Conservation (phyloP, 2,329 filamentous ascomycete genomes). For the Fusarium nygamai region DNA sequence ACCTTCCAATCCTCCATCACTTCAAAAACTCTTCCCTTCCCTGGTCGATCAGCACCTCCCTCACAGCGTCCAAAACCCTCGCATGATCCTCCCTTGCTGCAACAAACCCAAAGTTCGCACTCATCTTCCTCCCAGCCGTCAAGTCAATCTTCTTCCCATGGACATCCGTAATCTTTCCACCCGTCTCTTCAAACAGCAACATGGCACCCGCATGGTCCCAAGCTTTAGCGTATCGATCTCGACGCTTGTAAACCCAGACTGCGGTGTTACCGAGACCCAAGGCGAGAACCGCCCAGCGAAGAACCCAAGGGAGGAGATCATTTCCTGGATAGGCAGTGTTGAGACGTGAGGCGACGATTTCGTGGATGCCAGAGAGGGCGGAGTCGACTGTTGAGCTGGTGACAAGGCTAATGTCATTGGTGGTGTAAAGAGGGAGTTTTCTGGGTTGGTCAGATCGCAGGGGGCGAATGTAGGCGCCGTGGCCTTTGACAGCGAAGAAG, state of each 20-base stretch:
- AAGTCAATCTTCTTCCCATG: slow-evolving; percentile 62
- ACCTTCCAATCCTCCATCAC: not conserved
- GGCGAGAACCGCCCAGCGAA: slow-evolving; percentile 64
- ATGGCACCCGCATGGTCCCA: slow-evolving; percentile 71
- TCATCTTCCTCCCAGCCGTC: slow-evolving; percentile 58
- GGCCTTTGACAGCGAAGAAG: slow-evolving; percentile 59
- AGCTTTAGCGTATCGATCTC: slow-evolving; percentile 61
- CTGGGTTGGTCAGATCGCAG: slow-evolving; percentile 46
- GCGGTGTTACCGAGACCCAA: slow-evolving; percentile 64
- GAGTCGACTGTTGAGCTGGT: slow-evolving; percentile 61
- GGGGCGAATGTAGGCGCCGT: slow-evolving; percentile 59
- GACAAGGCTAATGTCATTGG: slow-evolving; percentile 53
- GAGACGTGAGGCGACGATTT: slow-evolving; percentile 54
- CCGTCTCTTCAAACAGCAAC: slow-evolving; percentile 66
- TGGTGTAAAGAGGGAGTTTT: slow-evolving; percentile 47
- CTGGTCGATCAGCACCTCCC: slow-evolving; percentile 71
- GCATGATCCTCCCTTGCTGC: slow-evolving; percentile 60
- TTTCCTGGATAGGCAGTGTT: slow-evolving; percentile 57
- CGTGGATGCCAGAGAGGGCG: slow-evolving; percentile 59
- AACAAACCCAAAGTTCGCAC: slow-evolving; percentile 64
- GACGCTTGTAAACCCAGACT: slow-evolving; percentile 65
- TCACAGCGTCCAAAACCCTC: slow-evolving; percentile 71
- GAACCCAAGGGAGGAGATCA: slow-evolving; percentile 66
- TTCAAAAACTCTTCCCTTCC: slow-evolving; percentile 38
- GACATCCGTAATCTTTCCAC: slow-evolving; percentile 65